Conservation (phyloP, 139 green algal genomes). For the Asterochloris erici region DNA sequence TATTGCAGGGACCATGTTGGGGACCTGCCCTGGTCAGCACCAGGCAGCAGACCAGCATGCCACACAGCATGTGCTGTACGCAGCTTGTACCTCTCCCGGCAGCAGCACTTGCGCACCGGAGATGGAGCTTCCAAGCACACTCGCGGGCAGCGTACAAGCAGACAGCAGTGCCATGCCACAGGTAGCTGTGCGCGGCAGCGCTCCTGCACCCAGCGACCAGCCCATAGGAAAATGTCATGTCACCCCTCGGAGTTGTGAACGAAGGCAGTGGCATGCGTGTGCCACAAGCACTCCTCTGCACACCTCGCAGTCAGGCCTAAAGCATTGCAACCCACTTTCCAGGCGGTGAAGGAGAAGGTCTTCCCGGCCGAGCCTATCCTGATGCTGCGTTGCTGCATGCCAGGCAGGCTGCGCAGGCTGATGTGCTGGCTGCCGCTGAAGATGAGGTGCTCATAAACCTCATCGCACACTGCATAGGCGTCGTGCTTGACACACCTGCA, state of each 20-base stretch:
- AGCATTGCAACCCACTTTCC: slow-evolving; percentile 59
- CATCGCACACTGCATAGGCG: slow-evolving; percentile 62
- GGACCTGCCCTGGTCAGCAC: no score
- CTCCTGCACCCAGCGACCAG: no score
- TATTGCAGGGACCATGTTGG: not conserved
- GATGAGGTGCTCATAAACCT: slow-evolving; percentile 77
- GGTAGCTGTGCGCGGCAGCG: no score
- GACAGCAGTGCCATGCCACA: not conserved
- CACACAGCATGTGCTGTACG: not conserved
- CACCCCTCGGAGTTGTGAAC: no score
- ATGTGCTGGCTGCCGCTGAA: slow-evolving; percentile 56
- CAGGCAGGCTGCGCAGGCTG: slow-evolving; percentile 53
- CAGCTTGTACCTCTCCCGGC: not conserved
- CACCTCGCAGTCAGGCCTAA: no score
- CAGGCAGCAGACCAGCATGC: no score
- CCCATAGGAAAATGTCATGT: no score
- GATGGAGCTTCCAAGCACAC: not conserved
- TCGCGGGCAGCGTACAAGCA: not conserved
- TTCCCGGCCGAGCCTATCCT: slow-evolving; percentile 77
- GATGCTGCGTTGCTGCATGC: slow-evolving; percentile 63
- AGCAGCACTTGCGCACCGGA: not conserved
- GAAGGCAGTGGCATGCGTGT: no score
- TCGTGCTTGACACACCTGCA: slow-evolving; percentile 34
- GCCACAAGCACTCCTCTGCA: no score
- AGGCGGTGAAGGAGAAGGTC: slow-evolving; percentile 83